Conservation (phyloP, 2,329 filamentous ascomycete species). For the Hypoxylon sp. region DNA sequence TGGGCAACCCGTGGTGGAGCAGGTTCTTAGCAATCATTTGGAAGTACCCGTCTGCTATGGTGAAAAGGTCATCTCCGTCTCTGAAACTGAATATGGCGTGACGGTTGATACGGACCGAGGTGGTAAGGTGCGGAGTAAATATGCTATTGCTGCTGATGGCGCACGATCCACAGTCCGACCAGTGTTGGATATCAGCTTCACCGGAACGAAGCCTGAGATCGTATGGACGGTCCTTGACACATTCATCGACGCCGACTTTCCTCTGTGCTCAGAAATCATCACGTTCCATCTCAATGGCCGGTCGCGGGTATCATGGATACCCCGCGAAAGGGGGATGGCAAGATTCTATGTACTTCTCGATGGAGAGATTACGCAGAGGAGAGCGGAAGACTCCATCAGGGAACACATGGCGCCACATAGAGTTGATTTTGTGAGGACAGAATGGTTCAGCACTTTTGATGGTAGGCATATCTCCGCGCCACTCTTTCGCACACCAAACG, state of each 20-base stretch:
- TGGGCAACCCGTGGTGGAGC: conserved; percentile 63
- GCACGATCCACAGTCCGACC: conserved; percentile 64
- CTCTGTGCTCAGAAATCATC: conserved; percentile 62
- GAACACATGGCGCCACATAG: conserved; percentile 61
- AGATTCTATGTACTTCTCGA: conserved; percentile 65
- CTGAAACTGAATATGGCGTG: conserved; percentile 50
- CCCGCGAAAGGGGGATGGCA: conserved; percentile 62
- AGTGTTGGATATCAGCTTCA: conserved; percentile 58
- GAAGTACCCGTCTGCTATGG: conserved; percentile 56
- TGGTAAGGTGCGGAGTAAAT: conserved; percentile 56
- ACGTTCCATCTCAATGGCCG: conserved; percentile 63
- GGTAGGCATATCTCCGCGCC: conserved; percentile 54
- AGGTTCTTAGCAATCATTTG: conserved; percentile 56
- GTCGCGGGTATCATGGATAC: conserved; percentile 65
- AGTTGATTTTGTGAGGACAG: conserved; percentile 60
- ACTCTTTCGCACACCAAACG: background rate
- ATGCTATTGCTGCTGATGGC: conserved; percentile 68
- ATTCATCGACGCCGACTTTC: conserved; percentile 66
- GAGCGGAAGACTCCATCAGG: conserved; percentile 60
- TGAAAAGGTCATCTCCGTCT: conserved; percentile 56
- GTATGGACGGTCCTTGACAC: conserved; percentile 64
- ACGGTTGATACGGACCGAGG: conserved; percentile 53
- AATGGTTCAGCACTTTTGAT: conserved; percentile 67
- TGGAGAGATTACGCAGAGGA: conserved; percentile 59
- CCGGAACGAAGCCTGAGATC: conserved; percentile 65